These are phyloP conservation scores for Polygonum aviculare DNA, from an alignment of 148 eudicot genomes.

Conservation along the genomic window DNA sequence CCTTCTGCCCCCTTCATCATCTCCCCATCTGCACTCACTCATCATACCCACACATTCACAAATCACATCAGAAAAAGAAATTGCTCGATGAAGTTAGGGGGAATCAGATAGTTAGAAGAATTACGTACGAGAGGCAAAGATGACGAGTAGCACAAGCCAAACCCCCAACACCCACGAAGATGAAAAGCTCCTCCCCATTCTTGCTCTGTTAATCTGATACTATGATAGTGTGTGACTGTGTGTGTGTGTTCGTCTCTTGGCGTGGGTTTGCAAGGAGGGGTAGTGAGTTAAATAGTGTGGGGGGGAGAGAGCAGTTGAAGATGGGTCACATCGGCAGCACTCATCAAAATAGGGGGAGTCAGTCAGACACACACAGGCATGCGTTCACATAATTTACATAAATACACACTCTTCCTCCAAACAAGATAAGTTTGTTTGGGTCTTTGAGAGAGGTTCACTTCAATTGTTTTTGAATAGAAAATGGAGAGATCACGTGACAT, in stretches of 20 bases:
- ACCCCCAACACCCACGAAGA: slow-evolving; percentile 13
- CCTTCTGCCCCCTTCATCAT: slow-evolving; percentile 32
- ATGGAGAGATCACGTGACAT: too few relatives aligned
- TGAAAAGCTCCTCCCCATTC: background rate
- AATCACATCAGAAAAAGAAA: background rate
- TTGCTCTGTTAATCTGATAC: background rate
- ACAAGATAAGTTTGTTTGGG: too few relatives aligned
- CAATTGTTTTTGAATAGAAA: too few relatives aligned
- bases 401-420: too few relatives aligned
- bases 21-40: slow-evolving; percentile 16
- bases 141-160: slow-evolving; percentile 21
- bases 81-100: too few relatives aligned
- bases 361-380: background rate
- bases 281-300: background rate
- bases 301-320: background rate
- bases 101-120: too few relatives aligned
- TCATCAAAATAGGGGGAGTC: background rate
- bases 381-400: background rate
- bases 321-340: background rate
- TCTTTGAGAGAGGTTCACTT: too few relatives aligned
- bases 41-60: background rate
- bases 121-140: slow-evolving; percentile 20
- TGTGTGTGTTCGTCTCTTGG: too few relatives aligned
- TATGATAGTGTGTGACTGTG: too few relatives aligned
- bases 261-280: too few relatives aligned